Conservation (phyloP, 2,329 filamentous ascomycete species). For the Diaporthe helianthi region DNA sequence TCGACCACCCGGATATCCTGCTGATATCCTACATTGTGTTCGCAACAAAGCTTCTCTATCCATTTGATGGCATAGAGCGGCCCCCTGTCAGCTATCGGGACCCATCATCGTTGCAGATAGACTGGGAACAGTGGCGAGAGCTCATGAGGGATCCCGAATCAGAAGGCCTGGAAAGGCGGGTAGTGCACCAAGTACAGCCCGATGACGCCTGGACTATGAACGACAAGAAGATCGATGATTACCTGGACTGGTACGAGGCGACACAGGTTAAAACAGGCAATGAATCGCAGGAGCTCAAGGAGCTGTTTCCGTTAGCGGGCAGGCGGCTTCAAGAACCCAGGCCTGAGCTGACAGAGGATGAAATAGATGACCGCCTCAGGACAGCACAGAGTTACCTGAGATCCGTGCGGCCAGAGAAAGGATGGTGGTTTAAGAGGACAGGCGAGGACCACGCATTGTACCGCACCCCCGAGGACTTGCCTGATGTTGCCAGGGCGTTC, state of each 20-base stretch:
- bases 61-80: slow-evolving; percentile 68
- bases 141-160: slow-evolving; percentile 49
- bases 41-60: slow-evolving; percentile 79
- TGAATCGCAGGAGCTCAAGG: slow-evolving; percentile 44
- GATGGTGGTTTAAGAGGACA: slow-evolving; percentile 38
- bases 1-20: slow-evolving; percentile 76
- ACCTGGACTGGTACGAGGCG: slow-evolving; percentile 80
- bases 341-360: slow-evolving; percentile 36
- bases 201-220: slow-evolving; percentile 55
- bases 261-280: slow-evolving; percentile 44
- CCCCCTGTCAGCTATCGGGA: slow-evolving; percentile 59
- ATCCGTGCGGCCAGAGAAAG: slow-evolving; percentile 33
- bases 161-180: slow-evolving; percentile 37
- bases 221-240: slow-evolving; percentile 70
- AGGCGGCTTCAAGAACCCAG: neutral
- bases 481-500: slow-evolving; percentile 49
- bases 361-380: slow-evolving; percentile 39
- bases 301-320: slow-evolving; percentile 44
- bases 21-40: slow-evolving; percentile 76
- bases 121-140: slow-evolving; percentile 76
- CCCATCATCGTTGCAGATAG: slow-evolving; percentile 64
- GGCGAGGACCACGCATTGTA: slow-evolving; percentile 47
- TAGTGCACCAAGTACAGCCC: slow-evolving; percentile 40
- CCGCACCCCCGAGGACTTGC: slow-evolving; percentile 50
- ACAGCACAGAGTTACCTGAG: slow-evolving; percentile 40